Evolutionary conservation across 805 yeast species (phyloP).

Genomic region (Sugiyamaella marilandica): DNA sequence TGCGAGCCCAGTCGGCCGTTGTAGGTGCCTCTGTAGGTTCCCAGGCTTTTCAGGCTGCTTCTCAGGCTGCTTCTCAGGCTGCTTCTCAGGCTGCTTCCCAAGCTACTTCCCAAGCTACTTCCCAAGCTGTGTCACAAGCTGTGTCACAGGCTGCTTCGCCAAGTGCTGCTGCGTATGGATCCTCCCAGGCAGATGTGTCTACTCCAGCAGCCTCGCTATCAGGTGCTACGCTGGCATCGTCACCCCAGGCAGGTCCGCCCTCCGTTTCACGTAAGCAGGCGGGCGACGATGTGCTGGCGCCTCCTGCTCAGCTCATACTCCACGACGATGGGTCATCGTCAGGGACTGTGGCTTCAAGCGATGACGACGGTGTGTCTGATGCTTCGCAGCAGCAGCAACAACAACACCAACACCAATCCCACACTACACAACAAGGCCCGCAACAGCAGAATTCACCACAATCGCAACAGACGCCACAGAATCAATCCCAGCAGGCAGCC

Average conservation of each 20-base stretch:
- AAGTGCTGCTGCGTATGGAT: too few species aligned
- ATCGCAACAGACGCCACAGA: not conserved
- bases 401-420: conserved; percentile 3
- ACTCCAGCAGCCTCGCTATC: not conserved
- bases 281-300: not conserved
- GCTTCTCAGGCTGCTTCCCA: too few species aligned
- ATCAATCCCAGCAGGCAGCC: conserved; percentile 1
- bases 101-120: too few species aligned
- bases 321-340: conserved; percentile 1
- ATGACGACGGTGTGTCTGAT: not conserved
- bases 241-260: not conserved
- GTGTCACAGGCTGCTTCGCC: too few species aligned
- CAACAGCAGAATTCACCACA: not conserved
- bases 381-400: conserved; percentile 4
- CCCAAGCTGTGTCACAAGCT: too few species aligned
- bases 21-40: not conserved
- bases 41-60: not conserved
- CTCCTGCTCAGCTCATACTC: not conserved
- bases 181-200: not conserved
- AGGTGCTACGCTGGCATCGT: not conserved
- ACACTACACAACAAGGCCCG: not conserved
- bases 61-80: not conserved
- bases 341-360: not conserved
- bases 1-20: conserved; percentile 44
- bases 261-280: not conserved